Conservation (phyloP, 163 green algal genomes). For the Scenedesmus sp. region DNA sequence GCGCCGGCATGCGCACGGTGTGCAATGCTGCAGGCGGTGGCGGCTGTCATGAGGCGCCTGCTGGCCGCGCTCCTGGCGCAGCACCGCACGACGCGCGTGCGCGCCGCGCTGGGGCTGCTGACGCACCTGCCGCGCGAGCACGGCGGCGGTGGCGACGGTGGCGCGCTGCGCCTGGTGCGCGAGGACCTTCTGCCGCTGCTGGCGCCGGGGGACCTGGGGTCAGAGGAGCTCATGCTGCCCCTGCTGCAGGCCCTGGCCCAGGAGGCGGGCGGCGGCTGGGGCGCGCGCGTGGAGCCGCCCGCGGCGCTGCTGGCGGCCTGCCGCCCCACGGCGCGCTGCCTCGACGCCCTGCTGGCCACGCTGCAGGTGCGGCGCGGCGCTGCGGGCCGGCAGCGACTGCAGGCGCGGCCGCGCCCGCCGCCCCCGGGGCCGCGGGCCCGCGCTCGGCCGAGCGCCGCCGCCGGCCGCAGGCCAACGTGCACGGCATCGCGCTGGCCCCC, state of each 20-base stretch:
- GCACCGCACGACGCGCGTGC: constrained; percentile 1
- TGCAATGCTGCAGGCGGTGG: constrained; percentile 9
- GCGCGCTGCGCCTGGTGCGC: too few relatives aligned
- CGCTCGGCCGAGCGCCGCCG: not conserved
- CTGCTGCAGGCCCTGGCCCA: constrained; percentile 18
- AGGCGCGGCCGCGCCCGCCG: not conserved
- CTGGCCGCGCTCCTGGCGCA: constrained; percentile 23
- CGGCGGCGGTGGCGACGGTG: not conserved
- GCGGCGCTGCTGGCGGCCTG: constrained; percentile 25
- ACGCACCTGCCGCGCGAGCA: constrained; percentile 1
- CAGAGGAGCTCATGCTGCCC: constrained; percentile 36
- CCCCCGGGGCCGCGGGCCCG: not conserved
- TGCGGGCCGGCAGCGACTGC: too few relatives aligned
- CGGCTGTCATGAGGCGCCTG: constrained; percentile 16
- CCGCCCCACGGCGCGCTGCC: constrained; percentile 5
- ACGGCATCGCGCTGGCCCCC: constrained; percentile 1
- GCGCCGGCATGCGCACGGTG: not conserved
- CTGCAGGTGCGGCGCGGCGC: not conserved
- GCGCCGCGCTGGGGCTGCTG: constrained; percentile 33
- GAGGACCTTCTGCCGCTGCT: constrained; percentile 10
- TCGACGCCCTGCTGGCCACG: not conserved
- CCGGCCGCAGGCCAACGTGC: constrained; percentile 8
- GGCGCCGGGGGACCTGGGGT: constrained; percentile 18
- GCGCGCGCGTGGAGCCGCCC: not conserved
- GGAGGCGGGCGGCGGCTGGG: not conserved